Evolutionary conservation across 2,329 filamentous ascomycete species (phyloP).

Genomic region (Lachnellula hyalina): DNA sequence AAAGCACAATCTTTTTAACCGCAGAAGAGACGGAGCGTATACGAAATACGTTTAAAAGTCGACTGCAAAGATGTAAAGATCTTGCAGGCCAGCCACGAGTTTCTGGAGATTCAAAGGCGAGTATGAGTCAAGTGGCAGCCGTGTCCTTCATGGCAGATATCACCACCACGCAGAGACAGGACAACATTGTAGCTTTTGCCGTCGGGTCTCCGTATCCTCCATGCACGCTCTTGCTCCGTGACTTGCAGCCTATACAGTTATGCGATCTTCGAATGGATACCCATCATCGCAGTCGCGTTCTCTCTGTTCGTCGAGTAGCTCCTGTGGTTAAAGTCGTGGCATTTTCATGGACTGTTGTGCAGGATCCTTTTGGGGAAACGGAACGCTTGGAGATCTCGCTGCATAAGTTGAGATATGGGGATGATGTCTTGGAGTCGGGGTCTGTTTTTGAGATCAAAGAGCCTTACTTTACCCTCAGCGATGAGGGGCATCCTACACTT

Average conservation of each 20-base stretch:
- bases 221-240: slow-evolving; percentile 9
- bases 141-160: slow-evolving; percentile 33
- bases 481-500: slow-evolving; percentile 25
- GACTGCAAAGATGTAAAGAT: slow-evolving; percentile 20
- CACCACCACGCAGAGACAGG: slow-evolving; percentile 15
- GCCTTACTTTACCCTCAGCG: slow-evolving; percentile 28
- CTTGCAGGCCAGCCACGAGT: slow-evolving; percentile 20
- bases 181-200: slow-evolving; percentile 26
- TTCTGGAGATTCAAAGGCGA: slow-evolving; percentile 13
- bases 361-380: slow-evolving; percentile 7
- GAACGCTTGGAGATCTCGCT: slow-evolving; percentile 24
- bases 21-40: slow-evolving; percentile 30
- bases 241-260: slow-evolving; percentile 19
- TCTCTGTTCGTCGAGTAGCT: slow-evolving; percentile 20
- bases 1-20: slow-evolving; percentile 32
- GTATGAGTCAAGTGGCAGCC: slow-evolving; percentile 27
- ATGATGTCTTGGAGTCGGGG: slow-evolving; percentile 31
- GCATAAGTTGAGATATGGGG: slow-evolving; percentile 29
- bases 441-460: slow-evolving; percentile 26
- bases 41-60: slow-evolving; percentile 20
- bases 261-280: slow-evolving; percentile 34
- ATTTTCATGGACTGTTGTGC: slow-evolving; percentile 29
- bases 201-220: slow-evolving; percentile 12
- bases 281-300: slow-evolving; percentile 36
- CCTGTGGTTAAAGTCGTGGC: slow-evolving; percentile 26